phyloP scores from a whole-genome alignment of 305 asterid species.

The Solanum chacoense region DNA sequence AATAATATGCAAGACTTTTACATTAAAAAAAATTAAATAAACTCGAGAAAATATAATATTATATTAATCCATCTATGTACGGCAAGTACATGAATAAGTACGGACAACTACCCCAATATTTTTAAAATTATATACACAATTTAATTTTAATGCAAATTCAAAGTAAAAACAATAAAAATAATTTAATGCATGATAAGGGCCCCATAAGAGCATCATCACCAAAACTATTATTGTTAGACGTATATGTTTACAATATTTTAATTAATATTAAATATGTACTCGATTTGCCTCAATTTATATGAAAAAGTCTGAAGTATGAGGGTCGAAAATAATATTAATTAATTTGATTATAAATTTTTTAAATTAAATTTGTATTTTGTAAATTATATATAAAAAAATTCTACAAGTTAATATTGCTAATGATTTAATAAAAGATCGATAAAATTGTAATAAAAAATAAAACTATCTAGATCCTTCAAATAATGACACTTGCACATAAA shows the following conservation, averaged over 20 bases:
- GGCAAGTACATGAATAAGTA: background rate
- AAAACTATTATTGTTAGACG: background rate
- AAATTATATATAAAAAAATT: background rate
- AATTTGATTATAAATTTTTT: background rate
- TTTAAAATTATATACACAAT: background rate
- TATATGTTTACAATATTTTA: background rate
- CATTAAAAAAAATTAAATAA: background rate
- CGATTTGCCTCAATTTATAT: background rate
- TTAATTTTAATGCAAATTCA: background rate
- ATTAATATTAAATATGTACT: background rate
- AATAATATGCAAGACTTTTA: background rate
- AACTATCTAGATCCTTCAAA: background rate
- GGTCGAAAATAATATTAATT: background rate
- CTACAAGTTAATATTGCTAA: background rate
- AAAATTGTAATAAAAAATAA: background rate
- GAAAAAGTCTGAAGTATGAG: background rate
- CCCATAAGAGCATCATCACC: background rate
- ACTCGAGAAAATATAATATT: background rate
- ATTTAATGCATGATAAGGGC: background rate
- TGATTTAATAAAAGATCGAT: background rate
- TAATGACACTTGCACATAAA: background rate
- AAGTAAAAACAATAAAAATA: background rate
- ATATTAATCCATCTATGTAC: background rate
- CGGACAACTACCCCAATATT: background rate
- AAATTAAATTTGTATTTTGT: background rate